Evolutionary conservation across 1,139 yeast species (phyloP).

Genomic region (Yamadazyma sp.): DNA sequence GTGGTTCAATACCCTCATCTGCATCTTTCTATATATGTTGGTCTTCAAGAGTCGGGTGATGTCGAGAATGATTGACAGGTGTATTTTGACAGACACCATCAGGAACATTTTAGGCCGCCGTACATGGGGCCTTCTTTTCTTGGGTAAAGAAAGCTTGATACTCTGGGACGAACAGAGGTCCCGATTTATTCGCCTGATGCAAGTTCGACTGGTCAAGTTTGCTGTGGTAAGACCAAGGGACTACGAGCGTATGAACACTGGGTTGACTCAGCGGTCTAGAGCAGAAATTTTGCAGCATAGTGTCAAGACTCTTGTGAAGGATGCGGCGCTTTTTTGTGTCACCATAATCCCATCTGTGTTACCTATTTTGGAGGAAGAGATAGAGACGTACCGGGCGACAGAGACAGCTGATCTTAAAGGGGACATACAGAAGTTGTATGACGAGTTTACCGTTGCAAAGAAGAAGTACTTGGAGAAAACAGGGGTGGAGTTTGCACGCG

Average conservation of each 20-base stretch:
- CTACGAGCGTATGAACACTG: constrained; percentile 20
- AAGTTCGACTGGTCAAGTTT: constrained; percentile 17
- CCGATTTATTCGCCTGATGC: constrained; percentile 3
- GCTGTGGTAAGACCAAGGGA: constrained; percentile 25
- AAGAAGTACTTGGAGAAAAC: neutral
- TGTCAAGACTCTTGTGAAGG: constrained; percentile 21
- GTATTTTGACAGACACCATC: neutral
- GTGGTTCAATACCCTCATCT: neutral
- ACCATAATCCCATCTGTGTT: constrained; percentile 23
- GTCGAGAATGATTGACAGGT: neutral
- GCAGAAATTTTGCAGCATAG: constrained; percentile 8
- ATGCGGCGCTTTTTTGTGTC: constrained; percentile 19
- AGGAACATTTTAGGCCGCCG: neutral
- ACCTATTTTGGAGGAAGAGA: constrained; percentile 13
- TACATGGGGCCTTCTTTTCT: neutral
- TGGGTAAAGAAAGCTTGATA: neutral
- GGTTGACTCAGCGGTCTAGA: neutral
- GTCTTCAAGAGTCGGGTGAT: neutral
- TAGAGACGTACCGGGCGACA: constrained; percentile 19
- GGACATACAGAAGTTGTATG: constrained; percentile 10
- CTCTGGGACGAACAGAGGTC: neutral
- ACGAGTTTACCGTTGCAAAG: constrained; percentile 3
- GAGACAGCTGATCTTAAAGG: constrained; percentile 21
- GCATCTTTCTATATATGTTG: neutral
- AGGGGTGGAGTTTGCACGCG: constrained; percentile 3